Evolutionary conservation across 257 asterid genomes (phyloP).

Genomic region (Plectranthus barbatus): DNA sequence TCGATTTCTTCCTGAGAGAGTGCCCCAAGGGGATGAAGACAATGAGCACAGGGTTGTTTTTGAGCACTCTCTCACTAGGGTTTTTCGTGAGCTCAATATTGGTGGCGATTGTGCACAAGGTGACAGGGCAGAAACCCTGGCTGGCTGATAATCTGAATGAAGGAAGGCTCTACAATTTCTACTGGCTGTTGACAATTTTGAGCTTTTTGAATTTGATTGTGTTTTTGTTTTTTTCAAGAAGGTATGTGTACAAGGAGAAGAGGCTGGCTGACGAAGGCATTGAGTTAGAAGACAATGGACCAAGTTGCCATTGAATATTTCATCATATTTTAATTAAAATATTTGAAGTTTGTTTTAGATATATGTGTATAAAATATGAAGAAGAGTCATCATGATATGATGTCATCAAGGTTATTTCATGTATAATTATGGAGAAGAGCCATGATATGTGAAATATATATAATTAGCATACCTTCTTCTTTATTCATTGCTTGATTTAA

Average conservation of each 20-base stretch:
- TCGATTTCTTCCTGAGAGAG: constrained; percentile 72
- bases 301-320: constrained; percentile 28
- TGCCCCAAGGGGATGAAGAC: constrained; percentile 94
- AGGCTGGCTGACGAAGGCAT: constrained; percentile 58
- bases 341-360: neutral
- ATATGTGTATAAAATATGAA: neutral
- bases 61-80: constrained; percentile 74
- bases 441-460: neutral
- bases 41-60: constrained; percentile 71
- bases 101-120: constrained; percentile 55
- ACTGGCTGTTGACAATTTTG: constrained; percentile 56
- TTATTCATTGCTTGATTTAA: no score
- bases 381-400: neutral
- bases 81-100: constrained; percentile 58
- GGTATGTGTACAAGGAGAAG: constrained; percentile 82
- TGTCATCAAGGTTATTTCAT: neutral
- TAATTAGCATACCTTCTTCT: no score
- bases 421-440: neutral
- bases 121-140: constrained; percentile 60
- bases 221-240: constrained; percentile 38
- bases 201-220: constrained; percentile 43
- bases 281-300: constrained; percentile 52
- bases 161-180: constrained; percentile 68
- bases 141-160: constrained; percentile 61
- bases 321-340: neutral